Base-by-base conservation (phyloP, 768 basidiomycete genomes). In the Tricholoma flavovirens region DNA sequence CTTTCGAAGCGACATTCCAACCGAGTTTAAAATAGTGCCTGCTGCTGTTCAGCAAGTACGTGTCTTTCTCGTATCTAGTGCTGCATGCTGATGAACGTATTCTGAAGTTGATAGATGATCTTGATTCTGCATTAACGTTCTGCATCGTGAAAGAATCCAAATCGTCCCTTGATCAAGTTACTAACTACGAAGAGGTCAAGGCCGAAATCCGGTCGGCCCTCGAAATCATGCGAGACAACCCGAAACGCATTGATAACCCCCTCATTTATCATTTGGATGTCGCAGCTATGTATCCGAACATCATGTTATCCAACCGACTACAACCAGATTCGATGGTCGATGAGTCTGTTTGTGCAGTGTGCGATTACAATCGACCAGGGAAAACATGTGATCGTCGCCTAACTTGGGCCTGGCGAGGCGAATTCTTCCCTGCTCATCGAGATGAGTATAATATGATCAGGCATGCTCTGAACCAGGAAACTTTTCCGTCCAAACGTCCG, bases 271-370 rank as follows among this genome's bases (percentile, higher is more conserved):
- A 99, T 71, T 73, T 98, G 65, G 97, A 99, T 65, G 97, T 99
- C 59, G 97, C 97, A 2, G 97, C 97, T 60, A 99, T 99, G 97
- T 98, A 99, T 69, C 97, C 97, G 55, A 99, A 98, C 71, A 98
- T 99, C 83, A 99, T 99, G 97, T 87, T 99, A 77, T 98, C 95
- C 15, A 99, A 99, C 68, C 91, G 97, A 32, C 80, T 99, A 2
- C 97, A 99, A 63, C 97, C 97, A 2, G 97, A 99, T 72, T 97
- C 97, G 1, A 90, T 98, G 75, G 88, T 98, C 9, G 93, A 95
- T 65, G 97, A 98, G 69, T 85, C 96, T 17, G 88, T 87, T 15
- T 99, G 97, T 66, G 97, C 97, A 1, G 94, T 98, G 1, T 99
- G 97, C 73, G 97, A 99, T 72, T 98, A 88, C 70, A 99, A 99